Evolutionary conservation across 169 alveolate genomes (phyloP).

Genomic region (Blepharisma undulans): DNA sequence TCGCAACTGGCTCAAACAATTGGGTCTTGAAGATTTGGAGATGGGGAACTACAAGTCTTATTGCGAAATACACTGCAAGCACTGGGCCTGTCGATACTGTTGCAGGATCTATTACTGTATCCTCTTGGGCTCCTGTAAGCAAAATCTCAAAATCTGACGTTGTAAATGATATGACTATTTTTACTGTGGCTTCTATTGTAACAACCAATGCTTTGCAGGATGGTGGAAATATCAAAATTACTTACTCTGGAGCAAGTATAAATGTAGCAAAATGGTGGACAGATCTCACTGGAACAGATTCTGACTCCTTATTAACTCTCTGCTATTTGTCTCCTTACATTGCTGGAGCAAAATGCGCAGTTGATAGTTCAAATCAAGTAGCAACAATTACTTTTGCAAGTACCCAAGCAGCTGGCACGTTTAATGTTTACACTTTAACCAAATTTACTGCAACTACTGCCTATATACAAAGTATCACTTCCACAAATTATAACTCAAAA

Average conservation of each 20-base stretch:
- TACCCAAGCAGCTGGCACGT: no score
- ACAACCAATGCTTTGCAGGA: not conserved
- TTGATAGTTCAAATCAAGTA: no score
- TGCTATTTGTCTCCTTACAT: no score
- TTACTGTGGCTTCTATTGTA: not conserved
- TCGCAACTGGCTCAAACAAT: not conserved
- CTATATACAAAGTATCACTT: no score
- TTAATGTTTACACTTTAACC: no score
- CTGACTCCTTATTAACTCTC: no score
- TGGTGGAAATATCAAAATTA: not conserved
- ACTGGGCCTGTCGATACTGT: not conserved
- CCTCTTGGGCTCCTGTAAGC: not conserved
- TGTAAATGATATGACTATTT: not conserved
- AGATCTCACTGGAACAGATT: no score
- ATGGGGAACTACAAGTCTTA: not conserved
- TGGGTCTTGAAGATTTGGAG: not conserved
- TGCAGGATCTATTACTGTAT: not conserved
- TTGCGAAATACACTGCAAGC: slow-evolving; percentile 8
- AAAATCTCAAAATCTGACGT: not conserved
- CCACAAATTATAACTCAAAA: no score
- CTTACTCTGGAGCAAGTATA: not conserved
- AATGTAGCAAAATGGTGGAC: not conserved
- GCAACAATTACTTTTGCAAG: no score
- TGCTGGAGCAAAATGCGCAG: no score
- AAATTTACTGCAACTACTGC: no score